These are phyloP conservation scores for Vickermania spadyakhi DNA, from an alignment of 208 protist species.

Conservation along the genomic window DNA sequence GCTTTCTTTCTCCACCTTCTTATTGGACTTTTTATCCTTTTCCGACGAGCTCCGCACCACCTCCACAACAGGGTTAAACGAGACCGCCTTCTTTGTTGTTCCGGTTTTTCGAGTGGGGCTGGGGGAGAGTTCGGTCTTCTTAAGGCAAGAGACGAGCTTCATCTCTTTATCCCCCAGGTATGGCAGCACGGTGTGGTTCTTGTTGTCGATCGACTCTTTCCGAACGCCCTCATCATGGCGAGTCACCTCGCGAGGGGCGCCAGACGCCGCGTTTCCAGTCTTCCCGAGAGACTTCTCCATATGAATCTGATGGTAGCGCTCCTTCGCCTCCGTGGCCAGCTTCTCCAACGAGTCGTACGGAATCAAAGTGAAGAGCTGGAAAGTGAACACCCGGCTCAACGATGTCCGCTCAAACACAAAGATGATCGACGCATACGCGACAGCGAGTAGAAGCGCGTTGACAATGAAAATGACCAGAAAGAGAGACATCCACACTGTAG, in stretches of 20 bases:
- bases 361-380: conserved; percentile 22
- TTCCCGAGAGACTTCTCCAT: conserved; percentile 7
- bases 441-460: not conserved
- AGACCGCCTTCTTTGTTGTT: not conserved
- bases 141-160: conserved; percentile 6
- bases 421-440: conserved; percentile 7
- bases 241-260: not conserved
- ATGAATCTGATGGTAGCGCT: conserved; percentile 8
- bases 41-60: conserved; percentile 7
- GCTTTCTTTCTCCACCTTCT: not conserved
- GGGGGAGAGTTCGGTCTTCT: not conserved
- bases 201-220: not conserved
- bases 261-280: not conserved
- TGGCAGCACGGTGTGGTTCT: not conserved
- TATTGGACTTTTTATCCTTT: not conserved
- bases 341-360: conserved; percentile 17
- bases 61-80: conserved; percentile 15
- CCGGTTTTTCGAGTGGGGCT: not conserved
- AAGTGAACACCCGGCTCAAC: conserved; percentile 10
- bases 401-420: conserved; percentile 11
- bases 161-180: not conserved
- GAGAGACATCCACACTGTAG: conserved; percentile 2
- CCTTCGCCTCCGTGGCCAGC: conserved; percentile 15
- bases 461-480: conserved; percentile 7
- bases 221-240: not conserved